Conservation (phyloP, 108 stramenopile genomes). For the Stephanodiscus triporus region DNA sequence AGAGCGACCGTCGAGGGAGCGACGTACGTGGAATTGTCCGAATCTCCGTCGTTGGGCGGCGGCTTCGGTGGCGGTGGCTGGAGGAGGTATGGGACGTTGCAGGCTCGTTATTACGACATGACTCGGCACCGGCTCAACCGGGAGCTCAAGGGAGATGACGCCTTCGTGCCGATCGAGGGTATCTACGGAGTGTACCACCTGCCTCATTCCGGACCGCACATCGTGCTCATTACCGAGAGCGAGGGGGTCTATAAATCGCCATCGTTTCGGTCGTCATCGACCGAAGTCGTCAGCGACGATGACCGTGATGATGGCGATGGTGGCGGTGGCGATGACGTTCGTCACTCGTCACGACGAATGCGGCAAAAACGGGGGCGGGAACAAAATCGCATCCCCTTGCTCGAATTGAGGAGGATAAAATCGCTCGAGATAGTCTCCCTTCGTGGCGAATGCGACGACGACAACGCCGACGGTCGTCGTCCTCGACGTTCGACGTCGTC, state of each 20-base stretch:
- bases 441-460: conserved; percentile 15
- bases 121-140: too few species aligned
- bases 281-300: too few species aligned
- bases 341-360: neutral
- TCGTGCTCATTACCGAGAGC: conserved; percentile 63
- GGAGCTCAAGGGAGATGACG: neutral
- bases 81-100: neutral
- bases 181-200: conserved; percentile 77
- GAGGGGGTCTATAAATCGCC: conserved; percentile 65
- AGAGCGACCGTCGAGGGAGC: neutral
- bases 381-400: conserved; percentile 31
- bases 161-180: conserved; percentile 67
- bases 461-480: conserved; percentile 10
- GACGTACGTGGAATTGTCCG: neutral
- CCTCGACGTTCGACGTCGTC: neutral
- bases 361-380: neutral
- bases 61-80: neutral
- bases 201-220: conserved; percentile 66
- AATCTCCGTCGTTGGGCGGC: neutral
- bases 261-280: too few species aligned
- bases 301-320: neutral
- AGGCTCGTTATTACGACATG: neutral
- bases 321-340: neutral
- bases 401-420: conserved; percentile 61
- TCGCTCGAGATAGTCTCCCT: conserved; percentile 68